A percentile compares a stretch with the other conserved stretches of the same genome.
These are phyloP conservation scores for Paragyromitra xinjiangensis DNA, from an alignment of 495 filamentous ascomycete genomes.

Conservation along the genomic window DNA sequence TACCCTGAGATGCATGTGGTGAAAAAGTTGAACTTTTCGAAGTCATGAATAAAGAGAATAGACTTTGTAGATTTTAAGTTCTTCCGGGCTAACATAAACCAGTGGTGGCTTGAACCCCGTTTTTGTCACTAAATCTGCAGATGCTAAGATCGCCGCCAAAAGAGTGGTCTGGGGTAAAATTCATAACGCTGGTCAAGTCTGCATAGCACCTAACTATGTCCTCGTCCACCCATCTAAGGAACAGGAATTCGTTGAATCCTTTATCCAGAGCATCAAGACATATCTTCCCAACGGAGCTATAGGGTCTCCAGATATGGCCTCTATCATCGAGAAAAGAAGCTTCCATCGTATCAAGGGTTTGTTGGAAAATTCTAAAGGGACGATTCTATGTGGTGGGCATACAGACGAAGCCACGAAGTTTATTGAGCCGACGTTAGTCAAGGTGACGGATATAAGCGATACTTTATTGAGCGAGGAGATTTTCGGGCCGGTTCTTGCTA, in stretches of 20 bases:
- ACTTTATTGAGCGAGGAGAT: conserved; percentile 80
- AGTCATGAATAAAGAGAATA: neutral
- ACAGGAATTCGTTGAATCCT: conserved; percentile 74
- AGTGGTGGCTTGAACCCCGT: conserved; percentile 86
- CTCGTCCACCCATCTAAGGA: conserved; percentile 79
- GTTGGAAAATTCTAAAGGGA: conserved; percentile 81
- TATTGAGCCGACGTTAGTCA: conserved; percentile 85
- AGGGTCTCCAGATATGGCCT: conserved; percentile 74
- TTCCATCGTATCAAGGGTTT: conserved; percentile 88
- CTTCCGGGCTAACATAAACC: neutral
- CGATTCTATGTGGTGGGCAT: conserved; percentile 69
- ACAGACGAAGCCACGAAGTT: conserved; percentile 74
- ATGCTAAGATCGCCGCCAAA: conserved; percentile 81
- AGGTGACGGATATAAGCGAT: conserved; percentile 74
- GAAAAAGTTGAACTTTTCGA: neutral
- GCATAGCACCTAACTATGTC: conserved; percentile 84
- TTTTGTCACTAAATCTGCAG: conserved; percentile 81
- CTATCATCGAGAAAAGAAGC: conserved; percentile 79
- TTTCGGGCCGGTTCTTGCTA: conserved; percentile 87
- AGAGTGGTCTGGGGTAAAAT: conserved; percentile 88
- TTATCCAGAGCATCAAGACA: conserved; percentile 63
- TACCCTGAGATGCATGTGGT: neutral
- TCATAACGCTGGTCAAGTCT: conserved; percentile 85
- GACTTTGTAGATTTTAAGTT: neutral
- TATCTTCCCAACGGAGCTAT: conserved; percentile 86